These are phyloP conservation scores for Umbilicus rupestris DNA, from an alignment of 164 flowering plant genomes.

Conservation along the genomic window DNA sequence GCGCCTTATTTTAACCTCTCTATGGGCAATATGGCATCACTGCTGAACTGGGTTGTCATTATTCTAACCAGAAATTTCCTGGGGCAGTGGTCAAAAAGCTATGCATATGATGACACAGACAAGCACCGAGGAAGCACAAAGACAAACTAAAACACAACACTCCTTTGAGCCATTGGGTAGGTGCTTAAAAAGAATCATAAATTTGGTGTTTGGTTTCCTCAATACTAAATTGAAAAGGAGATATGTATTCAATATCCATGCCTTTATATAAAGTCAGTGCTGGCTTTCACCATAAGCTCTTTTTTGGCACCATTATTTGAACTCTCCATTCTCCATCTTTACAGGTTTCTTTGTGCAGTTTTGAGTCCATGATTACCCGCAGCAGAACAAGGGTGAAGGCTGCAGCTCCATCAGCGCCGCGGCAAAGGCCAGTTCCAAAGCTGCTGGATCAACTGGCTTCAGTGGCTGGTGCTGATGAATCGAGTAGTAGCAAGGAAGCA, in stretches of 20 bases:
- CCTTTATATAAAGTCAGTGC: background rate
- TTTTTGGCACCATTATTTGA: background rate
- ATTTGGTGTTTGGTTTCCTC: background rate
- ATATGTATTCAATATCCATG: background rate
- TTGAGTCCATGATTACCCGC: slow-evolving; percentile 1
- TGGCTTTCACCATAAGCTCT: background rate
- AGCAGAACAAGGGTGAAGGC: slow-evolving; percentile 1
- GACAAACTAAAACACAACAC: background rate
- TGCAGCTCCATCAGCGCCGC: background rate
- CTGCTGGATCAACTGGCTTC: background rate
- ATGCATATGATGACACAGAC: background rate
- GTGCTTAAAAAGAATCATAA: background rate
- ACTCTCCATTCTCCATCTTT: background rate
- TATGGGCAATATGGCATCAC: background rate
- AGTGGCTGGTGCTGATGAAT: background rate
- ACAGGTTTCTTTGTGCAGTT: background rate
- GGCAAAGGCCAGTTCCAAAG: background rate
- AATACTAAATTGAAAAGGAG: too few relatives aligned
- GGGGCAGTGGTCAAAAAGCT: background rate
- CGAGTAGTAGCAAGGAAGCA: background rate
- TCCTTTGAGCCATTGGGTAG: background rate
- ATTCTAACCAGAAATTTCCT: background rate
- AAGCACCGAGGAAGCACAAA: background rate
- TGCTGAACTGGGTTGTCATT: background rate
- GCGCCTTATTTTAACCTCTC: background rate